Evolutionary conservation across 1,139 yeast genomes (phyloP).

Genomic region (Candida labiduridarum): DNA sequence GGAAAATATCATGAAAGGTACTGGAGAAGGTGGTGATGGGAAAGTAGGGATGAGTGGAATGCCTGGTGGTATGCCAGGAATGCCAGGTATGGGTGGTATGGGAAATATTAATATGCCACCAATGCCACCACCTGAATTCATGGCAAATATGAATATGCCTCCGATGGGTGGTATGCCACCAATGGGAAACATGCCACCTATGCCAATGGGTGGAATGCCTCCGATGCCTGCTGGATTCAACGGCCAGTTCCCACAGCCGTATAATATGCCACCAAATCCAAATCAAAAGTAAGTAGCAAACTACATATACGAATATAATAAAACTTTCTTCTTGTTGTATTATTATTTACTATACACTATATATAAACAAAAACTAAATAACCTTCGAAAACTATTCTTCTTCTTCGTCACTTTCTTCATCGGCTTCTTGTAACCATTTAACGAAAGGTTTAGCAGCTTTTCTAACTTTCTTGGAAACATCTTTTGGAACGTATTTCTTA

Average conservation of each 20-base stretch:
- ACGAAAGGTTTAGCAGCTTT: constrained; percentile 95
- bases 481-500: constrained; percentile 92
- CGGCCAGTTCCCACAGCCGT: constrained; percentile 9
- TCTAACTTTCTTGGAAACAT: constrained; percentile 88
- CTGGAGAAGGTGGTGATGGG: constrained; percentile 16
- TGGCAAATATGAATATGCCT: constrained; percentile 18
- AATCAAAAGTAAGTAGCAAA: constrained; percentile 7
- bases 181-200: constrained; percentile 15
- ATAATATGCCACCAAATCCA: constrained; percentile 9
- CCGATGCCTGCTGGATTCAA: constrained; percentile 22
- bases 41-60: constrained; percentile 19
- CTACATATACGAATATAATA: background rate
- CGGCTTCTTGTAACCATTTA: constrained; percentile 94
- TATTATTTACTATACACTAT: background rate
- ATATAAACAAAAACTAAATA: background rate
- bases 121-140: constrained; percentile 17
- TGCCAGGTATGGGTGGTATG: background rate
- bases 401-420: constrained; percentile 59
- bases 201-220: constrained; percentile 21
- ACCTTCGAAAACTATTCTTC: constrained; percentile 3
- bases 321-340: background rate
- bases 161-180: constrained; percentile 24
- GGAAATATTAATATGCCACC: background rate
- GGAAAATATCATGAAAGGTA: constrained; percentile 43
- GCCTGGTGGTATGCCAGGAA: constrained; percentile 26